Evolutionary conservation across 495 filamentous ascomycete species (phyloP).

Genomic region (Penicillium soppii): DNA sequence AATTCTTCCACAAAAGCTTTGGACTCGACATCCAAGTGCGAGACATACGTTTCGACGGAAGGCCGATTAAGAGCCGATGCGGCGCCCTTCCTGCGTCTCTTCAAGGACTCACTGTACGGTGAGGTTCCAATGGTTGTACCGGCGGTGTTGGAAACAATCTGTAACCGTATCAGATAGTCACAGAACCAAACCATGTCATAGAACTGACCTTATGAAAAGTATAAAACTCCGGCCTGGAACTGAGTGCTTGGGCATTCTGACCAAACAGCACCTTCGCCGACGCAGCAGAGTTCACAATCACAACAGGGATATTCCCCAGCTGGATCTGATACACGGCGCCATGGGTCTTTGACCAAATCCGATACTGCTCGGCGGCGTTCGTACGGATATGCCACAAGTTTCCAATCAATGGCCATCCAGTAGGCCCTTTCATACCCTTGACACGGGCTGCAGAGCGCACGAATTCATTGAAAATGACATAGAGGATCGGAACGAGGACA

Average conservation of each 20-base stretch:
- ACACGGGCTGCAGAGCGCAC: slow-evolving; percentile 50
- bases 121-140: slow-evolving; percentile 68
- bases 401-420: slow-evolving; percentile 59
- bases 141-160: slow-evolving; percentile 62
- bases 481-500: slow-evolving; percentile 36
- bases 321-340: slow-evolving; percentile 65
- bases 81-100: slow-evolving; percentile 61
- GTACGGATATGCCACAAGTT: slow-evolving; percentile 59
- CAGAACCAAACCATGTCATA: not conserved
- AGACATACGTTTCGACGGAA: slow-evolving; percentile 58
- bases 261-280: slow-evolving; percentile 58
- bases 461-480: slow-evolving; percentile 54
- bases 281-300: slow-evolving; percentile 60
- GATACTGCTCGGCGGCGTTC: slow-evolving; percentile 61
- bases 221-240: slow-evolving; percentile 60
- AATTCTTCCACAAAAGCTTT: slow-evolving; percentile 59
- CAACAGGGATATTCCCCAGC: slow-evolving; percentile 59
- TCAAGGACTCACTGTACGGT: slow-evolving; percentile 62
- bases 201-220: slow-evolving; percentile 61
- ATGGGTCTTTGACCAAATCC: slow-evolving; percentile 55
- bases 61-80: slow-evolving; percentile 63
- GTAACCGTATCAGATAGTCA: slow-evolving; percentile 2
- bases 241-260: slow-evolving; percentile 57
- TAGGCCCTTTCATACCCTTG: slow-evolving; percentile 52
- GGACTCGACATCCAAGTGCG: slow-evolving; percentile 61